Evolutionary conservation across 1,284 basidiomycete species (phyloP).

Genomic region (Tilletia horrida): DNA sequence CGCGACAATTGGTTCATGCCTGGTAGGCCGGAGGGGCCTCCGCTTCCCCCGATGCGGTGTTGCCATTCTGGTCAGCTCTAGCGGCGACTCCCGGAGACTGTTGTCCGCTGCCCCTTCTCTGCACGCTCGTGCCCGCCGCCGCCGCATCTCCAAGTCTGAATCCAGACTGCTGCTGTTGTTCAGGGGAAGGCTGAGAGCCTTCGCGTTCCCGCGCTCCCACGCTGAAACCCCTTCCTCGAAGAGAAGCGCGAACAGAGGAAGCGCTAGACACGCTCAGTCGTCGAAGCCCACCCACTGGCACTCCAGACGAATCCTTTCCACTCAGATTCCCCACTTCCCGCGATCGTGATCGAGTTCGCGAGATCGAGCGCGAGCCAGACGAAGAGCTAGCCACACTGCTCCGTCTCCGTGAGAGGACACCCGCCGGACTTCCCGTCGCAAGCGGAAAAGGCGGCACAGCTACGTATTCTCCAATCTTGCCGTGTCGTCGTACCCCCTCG

Average conservation of each 20-base stretch:
- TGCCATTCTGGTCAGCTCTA: too few species aligned
- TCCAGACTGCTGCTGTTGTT: too few species aligned
- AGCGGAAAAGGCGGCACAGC: neutral
- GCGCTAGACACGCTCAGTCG: neutral
- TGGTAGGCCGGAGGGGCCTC: too few species aligned
- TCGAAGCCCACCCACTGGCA: neutral
- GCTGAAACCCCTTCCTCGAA: neutral
- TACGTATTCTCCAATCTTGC: constrained; percentile 45
- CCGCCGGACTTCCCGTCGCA: neutral
- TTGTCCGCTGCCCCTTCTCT: too few species aligned
- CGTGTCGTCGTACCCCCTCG: constrained; percentile 31
- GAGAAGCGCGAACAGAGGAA: neutral
- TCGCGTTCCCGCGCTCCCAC: neutral
- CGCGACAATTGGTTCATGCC: too few species aligned
- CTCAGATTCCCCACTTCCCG: neutral
- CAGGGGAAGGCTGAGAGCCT: too few species aligned
- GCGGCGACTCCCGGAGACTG: too few species aligned
- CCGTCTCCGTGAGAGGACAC: neutral
- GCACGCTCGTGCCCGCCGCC: too few species aligned
- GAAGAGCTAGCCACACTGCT: neutral
- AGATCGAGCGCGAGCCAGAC: neutral
- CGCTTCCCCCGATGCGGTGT: too few species aligned
- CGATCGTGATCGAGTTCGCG: neutral
- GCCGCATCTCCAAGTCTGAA: too few species aligned
- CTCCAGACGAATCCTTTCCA: neutral